Conservation (phyloP, 2,329 filamentous ascomycete species). For the Botrytis fabae region DNA sequence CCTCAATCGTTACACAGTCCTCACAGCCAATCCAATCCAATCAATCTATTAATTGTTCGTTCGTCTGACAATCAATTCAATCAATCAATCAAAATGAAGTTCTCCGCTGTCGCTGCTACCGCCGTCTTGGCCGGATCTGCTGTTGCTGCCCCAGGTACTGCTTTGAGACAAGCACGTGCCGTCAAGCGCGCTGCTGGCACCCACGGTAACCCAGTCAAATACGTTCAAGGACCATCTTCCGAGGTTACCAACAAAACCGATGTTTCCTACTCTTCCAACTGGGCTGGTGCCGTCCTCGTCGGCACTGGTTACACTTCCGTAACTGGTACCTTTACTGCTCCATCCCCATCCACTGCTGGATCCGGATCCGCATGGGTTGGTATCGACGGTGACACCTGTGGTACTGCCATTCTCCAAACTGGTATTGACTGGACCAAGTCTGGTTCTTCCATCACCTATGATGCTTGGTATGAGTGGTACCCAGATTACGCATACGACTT, state of each 20-base stretch:
- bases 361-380: conserved; percentile 54
- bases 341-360: conserved; percentile 47
- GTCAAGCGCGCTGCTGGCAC: conserved; percentile 34
- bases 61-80: conserved; percentile 6
- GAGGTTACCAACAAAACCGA: conserved; percentile 44
- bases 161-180: conserved; percentile 43
- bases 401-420: conserved; percentile 55
- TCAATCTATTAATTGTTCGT: conserved; percentile 14
- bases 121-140: conserved; percentile 45
- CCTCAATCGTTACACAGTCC: conserved; percentile 14
- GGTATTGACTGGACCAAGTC: conserved; percentile 56
- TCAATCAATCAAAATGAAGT: conserved; percentile 49
- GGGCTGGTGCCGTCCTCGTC: conserved; percentile 58
- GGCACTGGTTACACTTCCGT: conserved; percentile 54
- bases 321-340: conserved; percentile 54
- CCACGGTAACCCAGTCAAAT: conserved; percentile 37
- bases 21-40: conserved; percentile 16
- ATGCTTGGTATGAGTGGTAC: conserved; percentile 64
- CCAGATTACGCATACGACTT: conserved; percentile 58
- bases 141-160: conserved; percentile 48
- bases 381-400: conserved; percentile 60
- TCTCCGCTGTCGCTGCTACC: conserved; percentile 44
- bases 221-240: conserved; percentile 39
- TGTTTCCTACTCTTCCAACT: conserved; percentile 56
- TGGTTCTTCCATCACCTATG: conserved; percentile 47